phyloP scores from a whole-genome alignment of 2,329 filamentous ascomycete genomes.

The Phialophora chinensis region DNA sequence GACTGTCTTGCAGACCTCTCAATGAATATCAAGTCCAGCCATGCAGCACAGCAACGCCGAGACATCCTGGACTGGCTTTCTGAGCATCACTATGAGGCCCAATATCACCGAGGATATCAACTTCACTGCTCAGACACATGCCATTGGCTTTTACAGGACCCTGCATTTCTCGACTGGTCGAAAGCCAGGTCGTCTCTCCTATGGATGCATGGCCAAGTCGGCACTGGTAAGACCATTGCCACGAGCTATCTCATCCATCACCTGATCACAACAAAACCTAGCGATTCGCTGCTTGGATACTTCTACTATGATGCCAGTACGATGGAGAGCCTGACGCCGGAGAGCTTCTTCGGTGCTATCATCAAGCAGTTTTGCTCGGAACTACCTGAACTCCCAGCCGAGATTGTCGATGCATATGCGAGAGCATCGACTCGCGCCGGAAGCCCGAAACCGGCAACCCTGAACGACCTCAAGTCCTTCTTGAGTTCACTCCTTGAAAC shows the following conservation, averaged over 20 bases:
- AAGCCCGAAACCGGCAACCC: slow-evolving; percentile 22
- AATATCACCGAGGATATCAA: slow-evolving; percentile 27
- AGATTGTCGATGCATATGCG: slow-evolving; percentile 17
- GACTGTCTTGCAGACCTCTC: slow-evolving; percentile 23
- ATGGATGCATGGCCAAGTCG: slow-evolving; percentile 32
- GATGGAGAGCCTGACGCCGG: slow-evolving; percentile 29
- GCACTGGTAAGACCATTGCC: slow-evolving; percentile 32
- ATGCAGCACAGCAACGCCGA: slow-evolving; percentile 23
- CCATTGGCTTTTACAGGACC: slow-evolving; percentile 27
- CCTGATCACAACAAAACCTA: slow-evolving; percentile 7
- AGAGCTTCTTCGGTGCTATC: slow-evolving; percentile 33
- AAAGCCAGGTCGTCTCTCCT: slow-evolving; percentile 26
- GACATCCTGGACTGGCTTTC: slow-evolving; percentile 31
- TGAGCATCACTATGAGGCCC: slow-evolving; percentile 30
- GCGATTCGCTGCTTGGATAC: slow-evolving; percentile 19
- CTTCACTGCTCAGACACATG: slow-evolving; percentile 30
- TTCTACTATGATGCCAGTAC: slow-evolving; percentile 36
- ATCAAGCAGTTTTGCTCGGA: slow-evolving; percentile 31
- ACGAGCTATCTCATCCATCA: slow-evolving; percentile 32
- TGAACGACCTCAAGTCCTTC: slow-evolving; percentile 21
- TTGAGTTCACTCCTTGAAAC: slow-evolving; percentile 14
- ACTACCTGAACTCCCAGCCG: slow-evolving; percentile 17
- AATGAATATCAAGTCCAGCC: slow-evolving; percentile 19
- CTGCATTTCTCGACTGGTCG: slow-evolving; percentile 26
- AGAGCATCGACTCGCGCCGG: slow-evolving; percentile 19